Percentiles rank a stretch among this genome's conserved stretches.
Conservation (phyloP, 306 rosid species). For the Castanospermum australe region DNA sequence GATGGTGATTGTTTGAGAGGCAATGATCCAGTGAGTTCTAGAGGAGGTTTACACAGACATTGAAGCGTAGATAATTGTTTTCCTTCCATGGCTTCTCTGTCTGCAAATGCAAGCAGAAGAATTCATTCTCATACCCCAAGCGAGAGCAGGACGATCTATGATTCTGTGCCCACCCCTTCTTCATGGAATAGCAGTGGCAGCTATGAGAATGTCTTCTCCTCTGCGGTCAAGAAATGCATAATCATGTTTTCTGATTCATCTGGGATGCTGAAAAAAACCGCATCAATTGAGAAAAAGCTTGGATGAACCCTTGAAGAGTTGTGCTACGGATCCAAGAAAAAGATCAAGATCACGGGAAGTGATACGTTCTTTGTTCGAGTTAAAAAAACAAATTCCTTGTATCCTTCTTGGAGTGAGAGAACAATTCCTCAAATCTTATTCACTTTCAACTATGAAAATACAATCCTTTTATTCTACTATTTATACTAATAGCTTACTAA, state of each 20-base stretch:
- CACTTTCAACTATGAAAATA: too few relatives aligned
- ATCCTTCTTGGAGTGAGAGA: too few relatives aligned
- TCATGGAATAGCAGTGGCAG: neutral
- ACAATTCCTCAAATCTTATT: too few relatives aligned
- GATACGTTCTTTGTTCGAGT: too few relatives aligned
- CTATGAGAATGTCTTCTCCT: neutral
- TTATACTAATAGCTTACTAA: too few relatives aligned
- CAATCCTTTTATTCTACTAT: too few relatives aligned
- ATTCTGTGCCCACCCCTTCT: neutral
- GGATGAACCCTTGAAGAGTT: slow-evolving; percentile 70
- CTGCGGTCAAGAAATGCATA: neutral
- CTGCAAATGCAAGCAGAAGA: slow-evolving; percentile 25
- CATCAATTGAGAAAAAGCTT: slow-evolving; percentile 50
- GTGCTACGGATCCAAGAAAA: slow-evolving; percentile 58
- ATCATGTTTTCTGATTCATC: slow-evolving; percentile 65
- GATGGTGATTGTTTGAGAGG: slow-evolving; percentile 2
- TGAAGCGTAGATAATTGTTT: slow-evolving; percentile 18
- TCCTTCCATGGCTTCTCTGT: neutral
- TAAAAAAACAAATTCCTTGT: too few relatives aligned
- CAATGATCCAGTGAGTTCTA: neutral
- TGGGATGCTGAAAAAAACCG: slow-evolving; percentile 52
- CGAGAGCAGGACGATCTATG: neutral
- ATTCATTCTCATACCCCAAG: neutral
- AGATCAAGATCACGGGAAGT: slow-evolving; percentile 52
- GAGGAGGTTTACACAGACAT: neutral